Evolutionary conservation across 192 early-diverging fungal genomes (phyloP), one percentile per base, ranked within the genome.

Genomic region (Ramicandelaber brevisporus): DNA sequence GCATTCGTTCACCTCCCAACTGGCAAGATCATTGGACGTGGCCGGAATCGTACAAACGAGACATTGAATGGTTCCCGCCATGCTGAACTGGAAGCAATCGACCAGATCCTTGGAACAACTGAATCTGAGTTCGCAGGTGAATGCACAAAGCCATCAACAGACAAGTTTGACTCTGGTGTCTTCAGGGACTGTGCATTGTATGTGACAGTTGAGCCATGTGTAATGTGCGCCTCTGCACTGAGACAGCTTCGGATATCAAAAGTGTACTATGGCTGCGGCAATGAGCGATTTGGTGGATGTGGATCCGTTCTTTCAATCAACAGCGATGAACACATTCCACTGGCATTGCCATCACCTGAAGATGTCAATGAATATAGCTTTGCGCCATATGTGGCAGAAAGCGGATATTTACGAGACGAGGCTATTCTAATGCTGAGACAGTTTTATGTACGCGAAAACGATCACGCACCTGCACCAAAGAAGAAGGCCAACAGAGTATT

Each of bases 171-270:
- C 3, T 31, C 51, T 4, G 39, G 50, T 12, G 34, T 62, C 0
- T 70, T 75, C 30, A n/a, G 17, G 4, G 3, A 40, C 20, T 64
- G 61, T 14, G 70, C 67, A 21, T 51, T 98, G 14, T 98, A 92
- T 47, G 93, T 98, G 9, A 90, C 93, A 0, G 84, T 98, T 0
- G 93, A 95, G 46, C 89, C 93, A 0, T 98, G 93, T 44, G 57
- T 98, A 3, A 98, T 95, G 93, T 98, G 89, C 32, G 85, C 84
- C 0, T 70, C 80, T 22, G 93, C 89, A 4, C 43, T 95, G 30
- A 44, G 87, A 7, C 75, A 79, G 34, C 36, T 90, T 5, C 26
- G 65, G 1, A 64, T 98, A 5, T 49, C 70, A n/a, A 48, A 62
- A n/a, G 89, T 93, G 5, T 77, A 72, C 32, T 95, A 67, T 55